These are phyloP conservation scores for Plenodomus lindquistii DNA, from an alignment of 2,329 filamentous ascomycete species.

Conservation along the genomic window DNA sequence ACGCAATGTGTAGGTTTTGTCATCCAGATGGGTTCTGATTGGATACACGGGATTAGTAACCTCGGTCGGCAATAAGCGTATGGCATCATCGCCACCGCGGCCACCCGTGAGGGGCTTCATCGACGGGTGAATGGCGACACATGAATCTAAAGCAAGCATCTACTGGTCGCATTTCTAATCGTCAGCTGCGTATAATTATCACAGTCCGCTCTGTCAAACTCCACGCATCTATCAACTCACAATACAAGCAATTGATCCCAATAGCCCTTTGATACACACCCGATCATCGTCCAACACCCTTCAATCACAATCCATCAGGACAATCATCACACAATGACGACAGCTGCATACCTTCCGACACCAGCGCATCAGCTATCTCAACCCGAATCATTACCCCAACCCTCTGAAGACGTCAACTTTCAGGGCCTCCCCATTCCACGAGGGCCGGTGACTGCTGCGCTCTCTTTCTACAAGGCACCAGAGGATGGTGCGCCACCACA, in stretches of 20 bases:
- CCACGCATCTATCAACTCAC: constrained; percentile 14
- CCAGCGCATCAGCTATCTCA: constrained; percentile 48
- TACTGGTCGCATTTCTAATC: constrained; percentile 34
- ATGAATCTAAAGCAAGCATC: neutral
- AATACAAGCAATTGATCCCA: constrained; percentile 6
- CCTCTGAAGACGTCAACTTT: constrained; percentile 37
- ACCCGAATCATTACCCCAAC: constrained; percentile 24
- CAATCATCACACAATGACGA: constrained; percentile 44
- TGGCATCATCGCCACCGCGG: constrained; percentile 38
- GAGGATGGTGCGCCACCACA: constrained; percentile 33
- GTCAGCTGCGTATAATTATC: constrained; percentile 25
- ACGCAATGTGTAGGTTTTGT: constrained; percentile 36
- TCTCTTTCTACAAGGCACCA: constrained; percentile 36
- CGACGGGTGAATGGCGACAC: constrained; percentile 8
- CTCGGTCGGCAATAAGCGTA: constrained; percentile 33
- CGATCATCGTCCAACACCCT: neutral
- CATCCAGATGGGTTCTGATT: constrained; percentile 22
- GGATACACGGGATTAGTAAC: constrained; percentile 30
- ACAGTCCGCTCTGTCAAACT: constrained; percentile 5
- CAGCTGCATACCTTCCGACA: constrained; percentile 47
- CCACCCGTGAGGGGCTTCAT: constrained; percentile 20
- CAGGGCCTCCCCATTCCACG: constrained; percentile 36
- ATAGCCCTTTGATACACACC: constrained; percentile 6
- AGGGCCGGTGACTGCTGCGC: constrained; percentile 27
- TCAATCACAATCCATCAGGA: neutral